Evolutionary conservation across 2,329 filamentous ascomycete genomes (phyloP).

Genomic region (Xylariaceae sp.): DNA sequence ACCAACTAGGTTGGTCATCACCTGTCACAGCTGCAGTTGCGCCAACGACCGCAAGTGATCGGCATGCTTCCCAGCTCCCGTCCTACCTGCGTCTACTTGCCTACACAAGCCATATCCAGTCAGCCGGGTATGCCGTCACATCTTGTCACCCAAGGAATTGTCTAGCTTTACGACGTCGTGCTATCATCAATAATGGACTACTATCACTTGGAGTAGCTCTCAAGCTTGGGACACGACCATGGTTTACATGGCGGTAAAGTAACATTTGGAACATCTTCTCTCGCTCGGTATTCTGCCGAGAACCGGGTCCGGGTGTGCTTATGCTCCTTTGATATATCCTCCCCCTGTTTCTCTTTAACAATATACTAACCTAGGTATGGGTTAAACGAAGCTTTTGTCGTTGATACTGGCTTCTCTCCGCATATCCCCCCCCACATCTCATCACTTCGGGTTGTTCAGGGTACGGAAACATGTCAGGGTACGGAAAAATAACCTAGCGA

Average conservation of each 20-base stretch:
- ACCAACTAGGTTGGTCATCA: conserved; percentile 16
- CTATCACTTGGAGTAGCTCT: not conserved
- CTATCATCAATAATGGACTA: not conserved
- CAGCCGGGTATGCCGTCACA: not conserved
- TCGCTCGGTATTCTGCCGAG: conserved; percentile 22
- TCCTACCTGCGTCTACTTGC: no score
- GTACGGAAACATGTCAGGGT: conserved; percentile 25
- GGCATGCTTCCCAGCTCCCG: conserved; percentile 12
- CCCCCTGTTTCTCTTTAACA: conserved; percentile 20
- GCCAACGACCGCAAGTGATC: conserved; percentile 21
- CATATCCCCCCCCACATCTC: conserved; percentile 24
- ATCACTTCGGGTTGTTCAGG: conserved; percentile 11
- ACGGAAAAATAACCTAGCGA: conserved; percentile 25
- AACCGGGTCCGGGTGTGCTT: conserved; percentile 15
- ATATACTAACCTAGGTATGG: conserved; percentile 7
- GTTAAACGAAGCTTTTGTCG: conserved; percentile 15
- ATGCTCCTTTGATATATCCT: conserved; percentile 10
- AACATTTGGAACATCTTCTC: not conserved
- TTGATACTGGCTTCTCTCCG: conserved; percentile 18
- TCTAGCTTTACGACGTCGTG: not conserved
- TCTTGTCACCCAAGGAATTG: not conserved
- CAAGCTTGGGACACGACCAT: not conserved
- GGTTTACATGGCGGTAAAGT: not conserved
- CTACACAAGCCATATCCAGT: no score
- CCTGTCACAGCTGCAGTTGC: no score